These are phyloP conservation scores for Lactarius quietus DNA, from an alignment of 768 basidiomycete species.

Conservation along the genomic window DNA sequence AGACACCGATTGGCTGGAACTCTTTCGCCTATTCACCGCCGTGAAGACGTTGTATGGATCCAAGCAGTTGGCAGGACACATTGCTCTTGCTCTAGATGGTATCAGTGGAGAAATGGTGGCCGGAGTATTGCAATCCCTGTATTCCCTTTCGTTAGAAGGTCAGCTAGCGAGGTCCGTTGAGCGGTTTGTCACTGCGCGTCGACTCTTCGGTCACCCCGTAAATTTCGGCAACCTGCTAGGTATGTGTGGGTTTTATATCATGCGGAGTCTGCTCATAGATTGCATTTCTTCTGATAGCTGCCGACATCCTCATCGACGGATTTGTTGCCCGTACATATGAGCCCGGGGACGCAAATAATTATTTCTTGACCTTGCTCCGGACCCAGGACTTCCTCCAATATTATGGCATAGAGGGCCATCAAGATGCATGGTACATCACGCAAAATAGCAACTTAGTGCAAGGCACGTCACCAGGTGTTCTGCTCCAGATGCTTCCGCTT, in stretches of 20 bases:
- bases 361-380: slow-evolving; percentile 1
- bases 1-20: neutral
- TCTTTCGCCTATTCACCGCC: neutral
- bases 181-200: neutral
- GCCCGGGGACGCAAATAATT: neutral
- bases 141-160: neutral
- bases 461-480: neutral
- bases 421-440: slow-evolving; percentile 4
- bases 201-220: neutral
- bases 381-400: neutral
- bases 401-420: neutral
- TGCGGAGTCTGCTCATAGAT: too few relatives aligned
- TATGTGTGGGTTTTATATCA: too few relatives aligned
- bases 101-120: neutral
- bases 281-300: too few relatives aligned
- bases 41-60: slow-evolving; percentile 1
- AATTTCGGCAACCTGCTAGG: too few relatives aligned
- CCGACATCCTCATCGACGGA: slow-evolving; percentile 8
- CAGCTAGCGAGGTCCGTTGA: neutral
- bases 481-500: neutral
- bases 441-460: neutral
- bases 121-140: neutral
- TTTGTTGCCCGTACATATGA: neutral
- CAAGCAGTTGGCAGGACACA: too few relatives aligned
- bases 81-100: neutral